Evolutionary conservation across 2,329 filamentous ascomycete species (phyloP), one percentile per base, ranked within the genome.

Genomic region (Cladophialophora carrionii): DNA sequence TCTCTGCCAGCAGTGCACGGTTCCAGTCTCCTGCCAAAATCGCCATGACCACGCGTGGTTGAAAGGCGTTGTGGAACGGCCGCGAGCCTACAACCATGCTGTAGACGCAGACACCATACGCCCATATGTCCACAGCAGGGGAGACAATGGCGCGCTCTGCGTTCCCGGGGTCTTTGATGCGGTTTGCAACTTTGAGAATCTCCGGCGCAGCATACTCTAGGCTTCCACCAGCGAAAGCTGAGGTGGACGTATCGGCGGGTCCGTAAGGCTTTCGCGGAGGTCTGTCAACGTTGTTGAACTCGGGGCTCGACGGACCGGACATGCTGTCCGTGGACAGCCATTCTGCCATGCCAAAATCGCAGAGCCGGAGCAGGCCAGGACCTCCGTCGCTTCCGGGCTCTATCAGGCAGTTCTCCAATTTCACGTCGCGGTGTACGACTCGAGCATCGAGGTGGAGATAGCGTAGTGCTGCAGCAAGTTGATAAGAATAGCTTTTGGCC

Each of bases 321-420:
- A 82, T 81, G 65, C 81, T 81, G 66, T 87, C 85, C 62, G 79
- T 82, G 24, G 82, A 81, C 68, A 89, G 82, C 78, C 87, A 89
- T 73, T 89, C 87, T 12, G 87, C 86, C 79, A 90, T 87, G 55
- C 87, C 87, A 72, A 90, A 90, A 73, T 90, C 87, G 74, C 87
- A 89, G 4, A 90, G 80, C 4, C 88, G 82, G 6, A 90, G 72
- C 41, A 83, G 82, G 8, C 85, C 86, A 17, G 83, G 81, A 43
- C 83, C 78, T 0, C 74, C 75, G 9, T 80, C 80, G 4, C 82
- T 80, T 7, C 80, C 73, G 3, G 79, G 76, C 70, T 88, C 85
- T 41, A 89, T 72, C 1, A 90, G 81, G 69, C 87, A 88, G 69
- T 90, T 90, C 72, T 90, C 87, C 26, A 89, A 81, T 74, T 90